Base-by-base conservation (phyloP, 306 rosid species). In the Arachis hypogaea region DNA sequence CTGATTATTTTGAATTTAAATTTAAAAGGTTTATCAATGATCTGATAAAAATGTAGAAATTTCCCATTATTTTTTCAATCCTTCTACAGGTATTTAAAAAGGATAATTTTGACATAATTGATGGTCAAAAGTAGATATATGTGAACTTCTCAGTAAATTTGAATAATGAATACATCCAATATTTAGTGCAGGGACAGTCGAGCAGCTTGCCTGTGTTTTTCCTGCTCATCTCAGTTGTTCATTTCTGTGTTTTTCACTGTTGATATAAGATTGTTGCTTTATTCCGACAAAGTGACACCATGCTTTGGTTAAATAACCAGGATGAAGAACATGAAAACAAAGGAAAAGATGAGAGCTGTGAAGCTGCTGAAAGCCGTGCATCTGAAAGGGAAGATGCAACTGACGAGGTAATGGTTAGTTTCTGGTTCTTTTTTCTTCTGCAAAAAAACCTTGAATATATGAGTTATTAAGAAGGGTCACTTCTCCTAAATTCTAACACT, bases 321-420 rank as follows among this genome's bases (percentile, higher is more conserved):
- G 88, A 65, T 40, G 69, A 29, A 43, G 71, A 62, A 59, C 71
- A 41, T 71, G 77, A 66, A 63, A 75, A 38, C 16, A 71, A 51
- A 40, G 79, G 49, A 7, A 63, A 52, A 72, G 66, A 67, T 55
- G 82, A 77, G 74, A 73, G 77, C 29, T 4, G 33, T 69, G 85
- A 81, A 88, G 83, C 56, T 36, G 77, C 68, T 50, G 80, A 58
- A 59, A 81, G 68, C 66, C 69, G 81, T 42, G 82, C 58, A 58
- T 72, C 82, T 6, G 89, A 83, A 76, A 63, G 70, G 78, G 82
- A 76, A 77, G 83, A 74, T 61, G 79, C 64, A 46, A 73, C 14
- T 56, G 84, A 75, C 0, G 40, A 77, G 79, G 93, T 90, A 75
- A 40, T 33, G 38, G 3, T 33, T 33, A 0, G 18, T 0, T 18